Percentiles rank a stretch among this genome's conserved stretches.
These are phyloP conservation scores for Yarrowia porcina DNA, from an alignment of 805 yeast genomes.

Conservation along the genomic window DNA sequence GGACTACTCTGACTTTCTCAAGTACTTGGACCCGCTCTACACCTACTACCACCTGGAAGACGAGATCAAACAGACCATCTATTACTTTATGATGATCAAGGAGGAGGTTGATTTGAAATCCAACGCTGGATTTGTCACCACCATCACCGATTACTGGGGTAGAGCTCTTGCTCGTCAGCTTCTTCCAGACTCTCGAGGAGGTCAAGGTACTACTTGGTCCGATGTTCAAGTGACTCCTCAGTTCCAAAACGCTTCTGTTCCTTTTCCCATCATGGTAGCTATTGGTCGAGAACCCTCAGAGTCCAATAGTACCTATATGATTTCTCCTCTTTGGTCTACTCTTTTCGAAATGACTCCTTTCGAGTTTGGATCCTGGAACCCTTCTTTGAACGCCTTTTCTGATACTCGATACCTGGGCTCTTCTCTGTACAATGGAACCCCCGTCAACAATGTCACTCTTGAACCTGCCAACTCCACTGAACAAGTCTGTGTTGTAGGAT, in stretches of 20 bases:
- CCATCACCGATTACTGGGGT: conserved; percentile 79
- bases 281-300: conserved; percentile 42
- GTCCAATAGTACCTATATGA: conserved; percentile 40
- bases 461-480: background rate
- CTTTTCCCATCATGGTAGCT: conserved; percentile 58
- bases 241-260: conserved; percentile 57
- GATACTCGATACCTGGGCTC: conserved; percentile 70
- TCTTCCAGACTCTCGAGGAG: conserved; percentile 52
- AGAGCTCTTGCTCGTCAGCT: conserved; percentile 63
- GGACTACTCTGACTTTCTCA: conserved; percentile 30
- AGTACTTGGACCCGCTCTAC: background rate
- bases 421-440: conserved; percentile 51
- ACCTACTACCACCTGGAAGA: conserved; percentile 15
- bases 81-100: conserved; percentile 2
- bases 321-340: conserved; percentile 60
- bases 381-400: conserved; percentile 60
- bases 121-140: conserved; percentile 63
- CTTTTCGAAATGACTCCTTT: conserved; percentile 50
- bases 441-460: conserved; percentile 23
- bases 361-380: conserved; percentile 88
- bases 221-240: conserved; percentile 55
- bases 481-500: background rate
- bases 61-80: conserved; percentile 45
- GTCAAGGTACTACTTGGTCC: conserved; percentile 54
- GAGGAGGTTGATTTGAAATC: conserved; percentile 37